A percentile compares a stretch with the other conserved stretches of the same genome.
phyloP scores from a whole-genome alignment of 2,329 filamentous ascomycete species.

The Colletotrichum trifolii region DNA sequence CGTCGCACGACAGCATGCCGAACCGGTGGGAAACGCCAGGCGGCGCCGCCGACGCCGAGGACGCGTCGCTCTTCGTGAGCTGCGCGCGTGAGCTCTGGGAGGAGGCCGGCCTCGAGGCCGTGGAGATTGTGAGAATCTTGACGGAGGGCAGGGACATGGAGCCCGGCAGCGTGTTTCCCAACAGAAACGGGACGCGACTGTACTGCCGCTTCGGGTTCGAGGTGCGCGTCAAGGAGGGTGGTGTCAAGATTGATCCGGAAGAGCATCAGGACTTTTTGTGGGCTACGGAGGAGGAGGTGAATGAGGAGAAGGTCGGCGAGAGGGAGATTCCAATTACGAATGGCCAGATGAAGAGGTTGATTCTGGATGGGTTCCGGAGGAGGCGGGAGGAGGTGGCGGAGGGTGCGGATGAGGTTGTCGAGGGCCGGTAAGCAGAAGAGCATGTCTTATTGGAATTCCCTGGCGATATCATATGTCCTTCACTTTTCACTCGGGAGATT shows the following conservation, averaged over 20 bases:
- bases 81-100: conserved; percentile 61
- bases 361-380: conserved; percentile 46
- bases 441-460: too few species aligned
- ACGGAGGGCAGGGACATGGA: conserved; percentile 41
- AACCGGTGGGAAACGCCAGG: conserved; percentile 61
- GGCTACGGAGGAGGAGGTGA: conserved; percentile 52
- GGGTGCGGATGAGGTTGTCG: neutral
- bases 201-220: conserved; percentile 50
- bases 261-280: conserved; percentile 55
- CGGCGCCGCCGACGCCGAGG: conserved; percentile 56
- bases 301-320: conserved; percentile 41
- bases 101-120: conserved; percentile 54
- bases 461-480: too few species aligned
- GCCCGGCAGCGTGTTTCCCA: conserved; percentile 46
- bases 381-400: conserved; percentile 34
- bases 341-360: conserved; percentile 40
- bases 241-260: conserved; percentile 51
- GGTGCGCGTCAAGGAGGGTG: conserved; percentile 44
- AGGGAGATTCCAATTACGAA: conserved; percentile 45
- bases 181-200: conserved; percentile 45
- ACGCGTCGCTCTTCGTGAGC: conserved; percentile 54
- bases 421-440: neutral
- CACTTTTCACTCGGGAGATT: too few species aligned
- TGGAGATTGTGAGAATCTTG: conserved; percentile 43
- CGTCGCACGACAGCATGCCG: conserved; percentile 56